Base-by-base conservation (phyloP, 495 filamentous ascomycete genomes). In the Lichina pygmaea region DNA sequence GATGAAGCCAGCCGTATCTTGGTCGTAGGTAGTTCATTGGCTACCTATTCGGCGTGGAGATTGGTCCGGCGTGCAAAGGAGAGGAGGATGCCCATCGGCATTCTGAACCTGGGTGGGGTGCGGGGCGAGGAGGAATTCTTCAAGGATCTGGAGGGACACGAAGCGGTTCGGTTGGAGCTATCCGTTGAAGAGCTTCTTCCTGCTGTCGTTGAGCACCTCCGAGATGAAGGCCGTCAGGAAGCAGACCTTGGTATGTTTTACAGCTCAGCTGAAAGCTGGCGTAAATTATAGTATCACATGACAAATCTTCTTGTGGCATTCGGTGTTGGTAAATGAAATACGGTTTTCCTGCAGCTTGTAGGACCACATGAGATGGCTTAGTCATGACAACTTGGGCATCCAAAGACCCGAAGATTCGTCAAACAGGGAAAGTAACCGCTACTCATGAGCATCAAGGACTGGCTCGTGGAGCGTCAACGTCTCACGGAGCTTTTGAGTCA, bases 31-130 rank as follows among this genome's bases (percentile, higher is more conserved):
- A 93, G 77, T 38, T 91, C 81, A 52, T 64, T 97, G 42, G 89
- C 89, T 8, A 94, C 89, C 0, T 94, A 86, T 57, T 93, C 83
- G 7, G 89, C 89, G 2, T 97, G 84, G 82, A 67, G 86, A 49
- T 56, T 97, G 36, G 84, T 77, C 7, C 86, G 81, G 65, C 62
- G 75, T 47, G 86, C 86, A 8, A 77, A 77, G 48, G 77, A 84
- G 50, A 64, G 70, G 51, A 78, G 76, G 8, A 86, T 86, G 73
- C 78, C 83, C 3, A 76, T 95, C 55, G 86, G 71, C 0, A 72
- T 91, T 43, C 62, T 92, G 45, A 92, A 86, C 53, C 60, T 89
- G 8, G 83, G 83, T 11, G 83, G 83, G 7, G 77, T 86, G 15
- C 68, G 83, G 51, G 83, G 81, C 39, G 83, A 92, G 54, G 68